Evolutionary conservation across 768 basidiomycete genomes (phyloP).

Genomic region (Collybia sordida): DNA sequence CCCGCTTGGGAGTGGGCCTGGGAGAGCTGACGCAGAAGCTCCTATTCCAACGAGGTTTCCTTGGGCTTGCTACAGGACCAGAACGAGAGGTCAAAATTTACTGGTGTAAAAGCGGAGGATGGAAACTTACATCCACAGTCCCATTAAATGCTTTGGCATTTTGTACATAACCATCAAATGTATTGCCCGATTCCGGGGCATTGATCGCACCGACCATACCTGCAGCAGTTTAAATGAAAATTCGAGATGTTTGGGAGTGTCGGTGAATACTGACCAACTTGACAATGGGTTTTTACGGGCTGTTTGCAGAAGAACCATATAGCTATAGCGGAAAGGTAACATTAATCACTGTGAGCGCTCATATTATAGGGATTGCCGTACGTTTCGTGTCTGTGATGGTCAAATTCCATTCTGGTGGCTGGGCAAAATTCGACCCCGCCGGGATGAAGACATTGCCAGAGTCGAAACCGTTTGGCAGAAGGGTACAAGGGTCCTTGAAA

Average conservation of each 20-base stretch:
- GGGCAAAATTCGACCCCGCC: constrained; percentile 13
- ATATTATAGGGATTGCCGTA: constrained; percentile 23
- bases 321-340: constrained; percentile 25
- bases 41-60: constrained; percentile 42
- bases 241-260: not conserved
- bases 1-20: constrained; percentile 36
- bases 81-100: not conserved
- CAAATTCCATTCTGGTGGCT: constrained; percentile 43
- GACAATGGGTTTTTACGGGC: constrained; percentile 42
- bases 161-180: constrained; percentile 33
- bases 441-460: constrained; percentile 52
- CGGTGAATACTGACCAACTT: constrained; percentile 18
- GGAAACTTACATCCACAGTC: constrained; percentile 30
- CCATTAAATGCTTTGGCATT: constrained; percentile 29
- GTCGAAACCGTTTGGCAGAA: constrained; percentile 46
- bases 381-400: constrained; percentile 50
- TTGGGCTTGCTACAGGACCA: constrained; percentile 33
- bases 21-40: constrained; percentile 44
- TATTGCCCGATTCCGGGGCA: constrained; percentile 39
- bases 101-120: not conserved
- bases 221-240: constrained; percentile 1
- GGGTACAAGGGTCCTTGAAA: constrained; percentile 44
- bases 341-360: constrained; percentile 20
- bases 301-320: constrained; percentile 65
- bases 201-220: constrained; percentile 58